Conservation (phyloP, 2,329 filamentous ascomycete species). For the Bisporella sp. region DNA sequence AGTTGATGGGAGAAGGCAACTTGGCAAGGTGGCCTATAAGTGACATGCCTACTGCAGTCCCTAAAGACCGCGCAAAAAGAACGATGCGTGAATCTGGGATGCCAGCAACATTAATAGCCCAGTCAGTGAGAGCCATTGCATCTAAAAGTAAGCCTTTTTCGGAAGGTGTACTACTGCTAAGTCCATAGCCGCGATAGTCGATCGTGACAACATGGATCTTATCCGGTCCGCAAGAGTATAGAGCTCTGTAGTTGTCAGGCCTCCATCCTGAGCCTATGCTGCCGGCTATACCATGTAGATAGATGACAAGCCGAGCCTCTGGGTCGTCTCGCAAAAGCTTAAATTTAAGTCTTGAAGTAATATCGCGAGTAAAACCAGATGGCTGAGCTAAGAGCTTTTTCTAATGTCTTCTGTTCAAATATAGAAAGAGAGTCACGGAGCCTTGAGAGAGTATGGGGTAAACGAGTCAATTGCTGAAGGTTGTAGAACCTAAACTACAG, state of each 20-base stretch:
- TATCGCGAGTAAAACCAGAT: conserved; percentile 34
- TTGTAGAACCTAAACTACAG: no score
- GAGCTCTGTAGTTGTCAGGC: conserved; percentile 68
- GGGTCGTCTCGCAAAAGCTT: conserved; percentile 56
- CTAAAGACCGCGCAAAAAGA: conserved; percentile 79
- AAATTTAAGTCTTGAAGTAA: conserved; percentile 52
- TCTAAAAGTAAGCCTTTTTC: conserved; percentile 79
- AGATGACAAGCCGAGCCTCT: conserved; percentile 55
- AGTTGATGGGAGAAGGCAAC: conserved; percentile 49
- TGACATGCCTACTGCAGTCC: conserved; percentile 74
- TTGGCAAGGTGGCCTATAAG: conserved; percentile 63
- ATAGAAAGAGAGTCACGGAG: no score
- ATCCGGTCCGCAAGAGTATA: conserved; percentile 62
- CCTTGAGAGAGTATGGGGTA: no score
- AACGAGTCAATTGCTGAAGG: no score
- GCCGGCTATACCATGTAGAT: conserved; percentile 51
- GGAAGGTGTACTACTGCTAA: conserved; percentile 70
- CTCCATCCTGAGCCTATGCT: conserved; percentile 77
- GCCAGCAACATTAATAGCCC: conserved; percentile 56
- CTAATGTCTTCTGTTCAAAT: no score
- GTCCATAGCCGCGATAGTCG: conserved; percentile 85
- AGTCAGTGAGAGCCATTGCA: conserved; percentile 65
- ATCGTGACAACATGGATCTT: conserved; percentile 77
- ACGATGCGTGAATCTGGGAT: conserved; percentile 68
- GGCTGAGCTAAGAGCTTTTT: conserved; percentile 32